These are phyloP conservation scores for Hygrophorus pudorinus DNA, from an alignment of 768 basidiomycete species.

Conservation along the genomic window DNA sequence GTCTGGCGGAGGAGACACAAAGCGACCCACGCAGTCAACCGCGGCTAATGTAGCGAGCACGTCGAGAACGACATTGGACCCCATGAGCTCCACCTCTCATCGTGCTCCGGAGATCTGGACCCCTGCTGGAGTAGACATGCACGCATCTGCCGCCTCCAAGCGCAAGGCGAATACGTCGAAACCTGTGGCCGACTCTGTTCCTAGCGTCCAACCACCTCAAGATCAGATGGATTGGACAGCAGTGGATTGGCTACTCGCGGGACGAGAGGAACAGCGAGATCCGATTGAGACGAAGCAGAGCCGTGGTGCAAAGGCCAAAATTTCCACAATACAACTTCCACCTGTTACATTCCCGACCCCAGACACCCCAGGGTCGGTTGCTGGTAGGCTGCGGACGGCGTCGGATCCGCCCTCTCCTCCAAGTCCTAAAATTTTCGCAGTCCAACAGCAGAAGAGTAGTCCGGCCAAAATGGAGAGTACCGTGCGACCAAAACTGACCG, in stretches of 20 bases:
- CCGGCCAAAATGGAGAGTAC: neutral
- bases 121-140: no score
- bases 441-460: slow-evolving; percentile 5
- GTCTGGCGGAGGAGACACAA: no score
- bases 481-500: slow-evolving; percentile 1
- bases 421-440: slow-evolving; percentile 13
- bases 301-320: no score
- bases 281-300: slow-evolving; percentile 2
- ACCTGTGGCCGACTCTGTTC: neutral
- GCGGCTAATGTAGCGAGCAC: no score
- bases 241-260: neutral
- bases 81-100: neutral
- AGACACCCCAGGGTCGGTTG: neutral
- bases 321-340: neutral
- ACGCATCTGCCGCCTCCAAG: neutral
- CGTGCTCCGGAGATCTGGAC: neutral
- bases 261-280: neutral
- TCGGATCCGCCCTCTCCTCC: slow-evolving; percentile 22
- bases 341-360: neutral
- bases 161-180: neutral
- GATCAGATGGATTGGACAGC: neutral
- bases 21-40: no score
- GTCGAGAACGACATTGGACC: neutral
- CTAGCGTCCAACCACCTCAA: neutral
- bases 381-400: slow-evolving; percentile 13